Conservation (phyloP, 371 early-diverging fungal genomes). For the Mucor racemosus region DNA sequence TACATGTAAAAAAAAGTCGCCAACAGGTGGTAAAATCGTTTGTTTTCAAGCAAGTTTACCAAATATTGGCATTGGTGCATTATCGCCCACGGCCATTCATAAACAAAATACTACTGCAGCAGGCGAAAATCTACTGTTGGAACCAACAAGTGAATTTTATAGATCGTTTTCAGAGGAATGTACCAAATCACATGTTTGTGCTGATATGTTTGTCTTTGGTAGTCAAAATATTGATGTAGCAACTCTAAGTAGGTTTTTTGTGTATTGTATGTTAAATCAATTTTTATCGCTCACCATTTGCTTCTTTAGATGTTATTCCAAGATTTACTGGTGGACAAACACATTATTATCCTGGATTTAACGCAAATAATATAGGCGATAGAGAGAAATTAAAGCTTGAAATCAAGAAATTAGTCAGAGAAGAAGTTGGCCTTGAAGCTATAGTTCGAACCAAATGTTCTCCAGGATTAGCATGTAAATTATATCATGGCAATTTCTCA, state of each 20-base stretch:
- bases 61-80: conserved; percentile 65
- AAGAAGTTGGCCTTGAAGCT: conserved; percentile 80
- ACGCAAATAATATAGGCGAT: conserved; percentile 68
- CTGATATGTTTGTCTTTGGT: conserved; percentile 86
- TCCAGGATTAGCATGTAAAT: conserved; percentile 73
- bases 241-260: conserved; percentile 62
- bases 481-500: conserved; percentile 90
- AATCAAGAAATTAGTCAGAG: conserved; percentile 66
- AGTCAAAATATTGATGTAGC: conserved; percentile 78
- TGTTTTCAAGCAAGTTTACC: conserved; percentile 70
- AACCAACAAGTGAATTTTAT: conserved; percentile 77
- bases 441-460: conserved; percentile 88
- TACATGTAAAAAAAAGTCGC: conserved; percentile 36
- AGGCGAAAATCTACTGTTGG: conserved; percentile 54
- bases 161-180: conserved; percentile 81
- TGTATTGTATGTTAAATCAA: neutral
- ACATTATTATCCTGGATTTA: conserved; percentile 85
- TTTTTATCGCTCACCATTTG: neutral
- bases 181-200: conserved; percentile 75
- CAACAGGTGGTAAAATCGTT: conserved; percentile 84
- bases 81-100: conserved; percentile 30
- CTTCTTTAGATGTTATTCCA: conserved; percentile 64
- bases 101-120: conserved; percentile 55
- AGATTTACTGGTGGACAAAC: conserved; percentile 88
- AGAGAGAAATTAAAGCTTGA: conserved; percentile 72